These are phyloP conservation scores for Talaromyces adpressus DNA, from an alignment of 495 filamentous ascomycete species.

Conservation along the genomic window DNA sequence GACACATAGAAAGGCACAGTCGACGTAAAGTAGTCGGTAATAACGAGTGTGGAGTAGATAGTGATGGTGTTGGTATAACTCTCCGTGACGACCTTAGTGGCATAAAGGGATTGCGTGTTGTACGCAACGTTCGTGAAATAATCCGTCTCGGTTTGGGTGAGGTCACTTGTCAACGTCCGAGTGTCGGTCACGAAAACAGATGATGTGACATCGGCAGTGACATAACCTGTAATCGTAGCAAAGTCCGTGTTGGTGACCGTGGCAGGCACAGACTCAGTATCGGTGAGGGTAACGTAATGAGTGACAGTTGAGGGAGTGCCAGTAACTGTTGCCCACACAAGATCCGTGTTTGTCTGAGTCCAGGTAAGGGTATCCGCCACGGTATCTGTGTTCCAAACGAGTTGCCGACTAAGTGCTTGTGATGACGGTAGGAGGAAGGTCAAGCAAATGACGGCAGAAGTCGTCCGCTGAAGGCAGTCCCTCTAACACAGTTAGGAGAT, in stretches of 20 bases:
- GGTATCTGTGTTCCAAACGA: background rate
- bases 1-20: background rate
- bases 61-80: background rate
- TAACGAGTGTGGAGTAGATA: background rate
- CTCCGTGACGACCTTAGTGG: background rate
- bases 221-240: background rate
- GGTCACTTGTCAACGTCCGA: background rate
- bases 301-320: background rate
- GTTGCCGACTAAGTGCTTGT: background rate
- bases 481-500: background rate
- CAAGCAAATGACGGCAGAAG: background rate
- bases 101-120: background rate
- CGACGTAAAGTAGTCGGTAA: background rate
- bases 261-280: background rate
- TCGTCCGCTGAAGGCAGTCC: background rate
- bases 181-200: background rate
- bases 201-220: background rate
- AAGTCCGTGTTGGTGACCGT: background rate
- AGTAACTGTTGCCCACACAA: background rate
- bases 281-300: background rate
- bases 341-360: background rate
- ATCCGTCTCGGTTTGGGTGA: background rate
- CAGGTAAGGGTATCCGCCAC: background rate
- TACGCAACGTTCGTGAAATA: background rate
- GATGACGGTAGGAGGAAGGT: background rate